Evolutionary conservation across 495 filamentous ascomycete species (phyloP).

Genomic region (Xylaria longipes): DNA sequence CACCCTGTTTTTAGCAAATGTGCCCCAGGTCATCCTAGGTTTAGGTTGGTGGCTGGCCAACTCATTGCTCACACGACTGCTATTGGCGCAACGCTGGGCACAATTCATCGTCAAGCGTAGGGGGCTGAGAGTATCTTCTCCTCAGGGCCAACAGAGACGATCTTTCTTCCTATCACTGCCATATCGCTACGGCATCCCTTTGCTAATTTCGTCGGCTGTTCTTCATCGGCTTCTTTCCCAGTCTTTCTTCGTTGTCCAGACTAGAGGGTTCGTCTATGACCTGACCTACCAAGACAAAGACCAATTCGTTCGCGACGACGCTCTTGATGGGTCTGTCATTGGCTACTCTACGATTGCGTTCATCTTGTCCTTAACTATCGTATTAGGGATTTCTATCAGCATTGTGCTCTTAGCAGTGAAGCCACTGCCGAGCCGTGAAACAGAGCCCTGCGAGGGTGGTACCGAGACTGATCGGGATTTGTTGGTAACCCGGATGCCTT

Average conservation of each 20-base stretch:
- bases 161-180: background rate
- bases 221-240: background rate
- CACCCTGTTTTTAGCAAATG: background rate
- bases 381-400: background rate
- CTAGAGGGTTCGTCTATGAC: background rate
- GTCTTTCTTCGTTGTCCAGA: background rate
- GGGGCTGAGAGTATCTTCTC: background rate
- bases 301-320: background rate
- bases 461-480: background rate
- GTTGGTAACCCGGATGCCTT: constrained; percentile 1
- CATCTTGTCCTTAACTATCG: background rate
- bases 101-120: background rate
- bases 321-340: background rate
- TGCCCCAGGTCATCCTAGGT: background rate
- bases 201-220: background rate
- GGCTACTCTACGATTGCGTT: background rate
- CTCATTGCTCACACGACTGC: background rate
- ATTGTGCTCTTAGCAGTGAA: background rate
- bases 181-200: background rate
- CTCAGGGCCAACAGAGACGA: background rate
- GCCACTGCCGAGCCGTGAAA: background rate
- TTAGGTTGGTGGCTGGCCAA: background rate
- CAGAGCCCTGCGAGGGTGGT: background rate
- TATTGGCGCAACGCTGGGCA: background rate
- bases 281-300: background rate